Base-by-base conservation (phyloP, 2,329 filamentous ascomycete genomes). In the Apiospora saccharicola region DNA sequence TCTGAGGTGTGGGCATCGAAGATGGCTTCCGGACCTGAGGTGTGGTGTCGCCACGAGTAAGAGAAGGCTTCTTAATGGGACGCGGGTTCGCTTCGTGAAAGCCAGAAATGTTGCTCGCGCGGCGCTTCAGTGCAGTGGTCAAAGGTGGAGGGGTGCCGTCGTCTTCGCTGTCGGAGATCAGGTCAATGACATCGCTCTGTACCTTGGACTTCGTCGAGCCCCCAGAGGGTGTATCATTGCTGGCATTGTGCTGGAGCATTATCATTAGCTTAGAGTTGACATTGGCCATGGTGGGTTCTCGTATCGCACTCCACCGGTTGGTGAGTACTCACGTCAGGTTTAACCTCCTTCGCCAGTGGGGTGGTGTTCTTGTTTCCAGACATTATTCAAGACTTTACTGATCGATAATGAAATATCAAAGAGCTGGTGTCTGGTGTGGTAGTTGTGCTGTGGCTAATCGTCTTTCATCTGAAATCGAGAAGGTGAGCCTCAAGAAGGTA, bases 121-220 rank as follows among this genome's bases (percentile, higher is more conserved):
- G 67, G 44, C 41, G 67, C n/a, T 64, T 64, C 34, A 41, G 3
- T 14, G 34, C 10, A 4, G 34, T 41, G 1, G 8, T 14, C 24
- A n/a, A 41, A 44, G 16, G 30, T 16, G 30, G 7, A 46, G 67
- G 67, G 14, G n/a, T 26, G 41, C 16, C 14, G 8, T 68, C 67
- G 13, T 68, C 43, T 14, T 68, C 67, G 43, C 41, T 68, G 67
- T 68, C 67, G 41, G 41, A 47, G 22, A 68, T 3, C 13, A 68
- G 67, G 26, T 47, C 12, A 16, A 68, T 68, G 67, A 68, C 43
- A 14, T 37, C 16, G 7, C 19, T n/a, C 10, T 41, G n/a, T 51
- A 14, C 24, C 49, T 51, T 51, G 19, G n/a, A 10, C 46, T 47
- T 19, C 46, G n/a, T 49, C 49, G 24, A 51, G 49, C 49, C 49